phyloP scores from a whole-genome alignment of 106 monocot species.

The Allium fistulosum region DNA sequence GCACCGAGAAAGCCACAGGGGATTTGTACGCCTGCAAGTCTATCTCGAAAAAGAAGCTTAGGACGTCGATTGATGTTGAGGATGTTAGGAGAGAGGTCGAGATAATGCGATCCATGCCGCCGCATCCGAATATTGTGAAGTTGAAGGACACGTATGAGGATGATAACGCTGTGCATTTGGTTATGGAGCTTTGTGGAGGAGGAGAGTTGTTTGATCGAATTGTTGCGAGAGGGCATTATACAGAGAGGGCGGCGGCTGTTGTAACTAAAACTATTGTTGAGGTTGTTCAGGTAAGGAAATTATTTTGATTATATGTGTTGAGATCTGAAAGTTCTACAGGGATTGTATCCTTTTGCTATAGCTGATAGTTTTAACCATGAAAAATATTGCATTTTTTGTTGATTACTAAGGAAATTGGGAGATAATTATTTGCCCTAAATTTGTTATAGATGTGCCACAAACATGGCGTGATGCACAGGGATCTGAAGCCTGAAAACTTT shows the following conservation, averaged over 20 bases:
- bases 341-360: no score
- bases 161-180: constrained; percentile 61
- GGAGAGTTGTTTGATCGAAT: constrained; percentile 82
- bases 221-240: constrained; percentile 66
- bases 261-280: constrained; percentile 67
- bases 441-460: constrained; percentile 49
- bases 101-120: constrained; percentile 57
- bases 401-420: no score
- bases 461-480: constrained; percentile 72
- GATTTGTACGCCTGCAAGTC: constrained; percentile 46
- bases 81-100: constrained; percentile 69
- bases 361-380: not conserved
- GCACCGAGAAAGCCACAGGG: constrained; percentile 27
- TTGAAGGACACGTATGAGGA: constrained; percentile 69
- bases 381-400: not conserved
- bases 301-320: not conserved
- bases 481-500: constrained; percentile 75
- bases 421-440: constrained; percentile 8
- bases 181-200: constrained; percentile 87
- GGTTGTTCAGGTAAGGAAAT: constrained; percentile 49
- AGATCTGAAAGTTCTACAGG: not conserved
- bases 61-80: constrained; percentile 64
- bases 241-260: constrained; percentile 58
- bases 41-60: constrained; percentile 68
- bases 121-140: constrained; percentile 55